Conservation (phyloP, 257 asterid genomes). For the Solanum tarapatanum region DNA sequence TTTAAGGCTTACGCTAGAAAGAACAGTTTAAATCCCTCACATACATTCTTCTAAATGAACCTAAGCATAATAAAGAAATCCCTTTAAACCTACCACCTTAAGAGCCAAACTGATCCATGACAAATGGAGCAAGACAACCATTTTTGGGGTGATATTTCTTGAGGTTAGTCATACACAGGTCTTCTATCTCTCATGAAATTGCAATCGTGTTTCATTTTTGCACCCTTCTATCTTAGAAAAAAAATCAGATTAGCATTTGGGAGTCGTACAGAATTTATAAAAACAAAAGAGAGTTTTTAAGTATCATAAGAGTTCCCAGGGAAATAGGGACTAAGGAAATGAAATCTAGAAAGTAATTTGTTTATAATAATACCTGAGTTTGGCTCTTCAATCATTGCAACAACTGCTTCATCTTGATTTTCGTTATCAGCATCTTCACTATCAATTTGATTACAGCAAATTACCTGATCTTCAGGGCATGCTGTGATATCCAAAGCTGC, state of each 20-base stretch:
- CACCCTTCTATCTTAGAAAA: background rate
- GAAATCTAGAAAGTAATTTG: background rate
- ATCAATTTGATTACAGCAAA: constrained; percentile 1
- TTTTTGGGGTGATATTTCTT: background rate
- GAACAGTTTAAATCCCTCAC: background rate
- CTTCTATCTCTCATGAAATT: background rate
- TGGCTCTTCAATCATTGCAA: constrained; percentile 11
- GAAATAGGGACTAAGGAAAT: background rate
- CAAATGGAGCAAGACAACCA: background rate
- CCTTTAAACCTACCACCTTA: background rate
- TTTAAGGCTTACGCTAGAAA: background rate
- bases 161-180: background rate
- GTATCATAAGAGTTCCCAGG: background rate
- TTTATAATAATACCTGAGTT: background rate
- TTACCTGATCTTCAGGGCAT: constrained; percentile 1
- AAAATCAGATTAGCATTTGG: background rate
- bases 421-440: constrained; percentile 6
- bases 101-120: background rate
- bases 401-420: constrained; percentile 7
- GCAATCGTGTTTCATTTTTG: background rate
- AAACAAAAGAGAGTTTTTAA: background rate
- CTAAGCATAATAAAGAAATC: background rate
- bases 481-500: constrained; percentile 7
- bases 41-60: background rate
- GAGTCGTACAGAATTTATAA: background rate